A percentile compares a stretch with the other conserved stretches of the same genome.
These are phyloP conservation scores for Clarireedia hainanense DNA, from an alignment of 2,329 filamentous ascomycete genomes.

Conservation along the genomic window DNA sequence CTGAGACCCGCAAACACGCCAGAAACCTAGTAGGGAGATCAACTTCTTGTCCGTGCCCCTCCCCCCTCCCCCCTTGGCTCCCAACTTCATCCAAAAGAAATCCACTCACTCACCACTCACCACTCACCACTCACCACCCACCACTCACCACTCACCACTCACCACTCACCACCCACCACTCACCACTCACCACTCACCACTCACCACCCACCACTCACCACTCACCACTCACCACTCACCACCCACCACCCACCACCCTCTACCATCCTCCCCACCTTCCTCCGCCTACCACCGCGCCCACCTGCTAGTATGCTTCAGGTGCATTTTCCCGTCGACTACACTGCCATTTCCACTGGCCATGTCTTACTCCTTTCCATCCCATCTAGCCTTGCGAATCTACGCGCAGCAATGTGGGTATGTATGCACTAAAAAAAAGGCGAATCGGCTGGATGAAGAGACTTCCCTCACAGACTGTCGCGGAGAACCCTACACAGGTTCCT, in stretches of 20 bases:
- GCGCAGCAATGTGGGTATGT: too few relatives aligned
- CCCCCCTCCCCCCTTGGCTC: too few relatives aligned
- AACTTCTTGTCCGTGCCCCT: too few relatives aligned
- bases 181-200: too few relatives aligned
- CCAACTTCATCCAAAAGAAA: too few relatives aligned
- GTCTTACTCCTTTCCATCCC: not conserved
- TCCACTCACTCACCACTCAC: too few relatives aligned
- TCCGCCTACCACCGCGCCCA: not conserved
- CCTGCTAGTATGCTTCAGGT: constrained; percentile 6
- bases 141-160: not conserved
- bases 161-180: not conserved
- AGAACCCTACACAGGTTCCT: too few relatives aligned
- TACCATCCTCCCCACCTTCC: too few relatives aligned
- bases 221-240: not conserved
- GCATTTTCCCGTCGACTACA: not conserved
- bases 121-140: not conserved
- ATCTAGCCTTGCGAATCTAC: not conserved
- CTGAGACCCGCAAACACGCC: too few relatives aligned
- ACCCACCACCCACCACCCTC: not conserved
- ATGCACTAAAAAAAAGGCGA: not conserved
- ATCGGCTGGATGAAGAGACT: not conserved
- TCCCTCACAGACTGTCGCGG: too few relatives aligned
- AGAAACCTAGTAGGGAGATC: too few relatives aligned
- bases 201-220: not conserved
- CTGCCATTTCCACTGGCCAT: constrained; percentile 7